Conservation (phyloP, 306 rosid species). For the Vicia faba region DNA sequence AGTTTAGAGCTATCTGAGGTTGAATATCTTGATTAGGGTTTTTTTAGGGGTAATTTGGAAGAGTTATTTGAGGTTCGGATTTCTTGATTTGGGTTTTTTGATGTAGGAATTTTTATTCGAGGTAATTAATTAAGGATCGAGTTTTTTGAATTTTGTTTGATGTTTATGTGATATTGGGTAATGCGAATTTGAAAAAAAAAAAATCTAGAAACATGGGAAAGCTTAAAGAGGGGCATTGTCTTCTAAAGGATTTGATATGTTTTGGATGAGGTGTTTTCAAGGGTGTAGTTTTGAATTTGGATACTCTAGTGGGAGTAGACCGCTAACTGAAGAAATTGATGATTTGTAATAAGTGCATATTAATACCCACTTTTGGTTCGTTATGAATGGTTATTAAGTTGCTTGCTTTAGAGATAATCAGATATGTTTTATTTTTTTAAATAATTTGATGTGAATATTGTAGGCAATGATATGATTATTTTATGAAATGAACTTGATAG, state of each 20-base stretch:
- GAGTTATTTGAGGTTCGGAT: not conserved
- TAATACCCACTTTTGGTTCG: not conserved
- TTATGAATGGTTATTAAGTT: not conserved
- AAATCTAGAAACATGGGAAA: not conserved
- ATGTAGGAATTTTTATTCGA: not conserved
- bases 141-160: not conserved
- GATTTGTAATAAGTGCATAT: not conserved
- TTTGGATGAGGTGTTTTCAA: not conserved
- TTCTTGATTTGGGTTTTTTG: not conserved
- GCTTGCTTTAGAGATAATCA: not conserved
- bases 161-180: not conserved
- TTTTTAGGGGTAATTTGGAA: not conserved
- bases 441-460: not conserved
- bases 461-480: not conserved
- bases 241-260: not conserved
- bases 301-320: not conserved
- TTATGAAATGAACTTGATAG: not conserved
- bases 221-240: not conserved
- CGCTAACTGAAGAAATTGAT: not conserved
- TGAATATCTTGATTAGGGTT: conserved; percentile 31
- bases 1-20: not conserved
- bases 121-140: not conserved
- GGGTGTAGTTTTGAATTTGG: not conserved
- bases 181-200: conserved; percentile 1
- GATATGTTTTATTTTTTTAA: not conserved